A percentile compares a stretch with the other conserved stretches of the same genome.
Conservation (phyloP, 2,329 filamentous ascomycete species). For the Alternaria gansuensis region DNA sequence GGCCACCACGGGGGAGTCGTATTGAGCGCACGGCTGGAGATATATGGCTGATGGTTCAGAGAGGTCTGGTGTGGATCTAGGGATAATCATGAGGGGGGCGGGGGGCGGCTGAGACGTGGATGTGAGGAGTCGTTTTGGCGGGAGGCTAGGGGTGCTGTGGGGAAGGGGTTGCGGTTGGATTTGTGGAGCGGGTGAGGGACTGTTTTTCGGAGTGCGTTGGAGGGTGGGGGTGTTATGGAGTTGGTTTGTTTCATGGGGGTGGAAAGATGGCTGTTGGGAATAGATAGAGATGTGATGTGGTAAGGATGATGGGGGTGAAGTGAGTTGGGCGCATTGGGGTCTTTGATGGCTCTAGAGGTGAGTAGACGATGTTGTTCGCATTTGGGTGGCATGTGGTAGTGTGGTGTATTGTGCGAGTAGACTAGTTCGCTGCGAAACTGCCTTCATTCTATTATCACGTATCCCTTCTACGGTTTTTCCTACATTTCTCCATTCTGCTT, state of each 20-base stretch:
- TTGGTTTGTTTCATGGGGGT: not conserved
- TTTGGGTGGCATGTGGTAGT: not conserved
- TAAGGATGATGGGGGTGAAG: not conserved
- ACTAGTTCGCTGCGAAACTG: too few relatives aligned
- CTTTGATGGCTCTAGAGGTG: not conserved
- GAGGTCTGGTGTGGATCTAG: not conserved
- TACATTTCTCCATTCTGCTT: not conserved
- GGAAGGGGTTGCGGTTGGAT: slow-evolving; percentile 5
- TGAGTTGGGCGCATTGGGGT: not conserved
- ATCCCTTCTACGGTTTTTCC: not conserved
- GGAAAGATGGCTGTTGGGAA: not conserved
- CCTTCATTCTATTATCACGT: not conserved
- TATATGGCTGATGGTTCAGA: not conserved
- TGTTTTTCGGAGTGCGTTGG: not conserved
- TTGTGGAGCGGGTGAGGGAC: not conserved
- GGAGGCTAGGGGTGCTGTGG: slow-evolving; percentile 14
- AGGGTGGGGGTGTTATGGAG: not conserved
- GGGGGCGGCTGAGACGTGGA: not conserved
- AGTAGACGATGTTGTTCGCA: not conserved
- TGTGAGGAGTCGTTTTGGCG: slow-evolving; percentile 6
- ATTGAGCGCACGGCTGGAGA: not conserved
- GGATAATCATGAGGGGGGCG: not conserved
- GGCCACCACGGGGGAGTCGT: not conserved
- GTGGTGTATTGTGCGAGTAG: not conserved
- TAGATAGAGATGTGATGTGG: too few relatives aligned